Conservation (phyloP, 192 early-diverging fungal species). For the Entomortierella lignicola region DNA sequence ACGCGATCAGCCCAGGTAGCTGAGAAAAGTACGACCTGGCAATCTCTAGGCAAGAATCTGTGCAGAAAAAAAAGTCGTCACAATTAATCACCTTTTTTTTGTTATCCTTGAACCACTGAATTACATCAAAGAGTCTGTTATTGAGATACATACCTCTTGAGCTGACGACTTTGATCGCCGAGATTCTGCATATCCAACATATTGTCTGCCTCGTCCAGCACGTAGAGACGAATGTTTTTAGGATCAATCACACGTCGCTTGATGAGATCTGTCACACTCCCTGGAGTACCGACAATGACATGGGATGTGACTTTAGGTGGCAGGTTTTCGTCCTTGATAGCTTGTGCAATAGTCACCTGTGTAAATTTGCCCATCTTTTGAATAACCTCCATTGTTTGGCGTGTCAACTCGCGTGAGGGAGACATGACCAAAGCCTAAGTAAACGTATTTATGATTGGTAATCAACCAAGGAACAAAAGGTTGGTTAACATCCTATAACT, state of each 20-base stretch:
- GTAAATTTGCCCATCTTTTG: conserved; percentile 94
- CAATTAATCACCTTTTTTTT: neutral
- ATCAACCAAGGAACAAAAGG: too few relatives aligned
- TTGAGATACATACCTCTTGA: conserved; percentile 73
- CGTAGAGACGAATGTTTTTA: conserved; percentile 79
- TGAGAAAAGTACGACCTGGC: conserved; percentile 94
- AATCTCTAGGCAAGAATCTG: conserved; percentile 73
- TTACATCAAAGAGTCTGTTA: too few relatives aligned
- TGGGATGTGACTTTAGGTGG: conserved; percentile 74
- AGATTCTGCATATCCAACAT: conserved; percentile 91
- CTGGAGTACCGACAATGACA: conserved; percentile 94
- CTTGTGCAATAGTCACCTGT: conserved; percentile 75
- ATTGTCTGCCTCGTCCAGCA: conserved; percentile 98
- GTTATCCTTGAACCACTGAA: too few relatives aligned
- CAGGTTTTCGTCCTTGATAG: conserved; percentile 78
- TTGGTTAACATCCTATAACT: neutral
- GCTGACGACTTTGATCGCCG: conserved; percentile 86
- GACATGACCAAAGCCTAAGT: conserved; percentile 85
- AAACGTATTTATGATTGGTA: neutral
- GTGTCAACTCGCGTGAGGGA: conserved; percentile 92
- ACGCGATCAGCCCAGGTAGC: conserved; percentile 92
- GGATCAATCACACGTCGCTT: conserved; percentile 72
- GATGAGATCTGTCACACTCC: conserved; percentile 85
- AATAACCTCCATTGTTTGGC: conserved; percentile 94
- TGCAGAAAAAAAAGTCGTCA: neutral